Percentiles rank a stretch among this genome's conserved stretches.
phyloP scores from a whole-genome alignment of 495 filamentous ascomycete species.

The Penicillium soppii region DNA sequence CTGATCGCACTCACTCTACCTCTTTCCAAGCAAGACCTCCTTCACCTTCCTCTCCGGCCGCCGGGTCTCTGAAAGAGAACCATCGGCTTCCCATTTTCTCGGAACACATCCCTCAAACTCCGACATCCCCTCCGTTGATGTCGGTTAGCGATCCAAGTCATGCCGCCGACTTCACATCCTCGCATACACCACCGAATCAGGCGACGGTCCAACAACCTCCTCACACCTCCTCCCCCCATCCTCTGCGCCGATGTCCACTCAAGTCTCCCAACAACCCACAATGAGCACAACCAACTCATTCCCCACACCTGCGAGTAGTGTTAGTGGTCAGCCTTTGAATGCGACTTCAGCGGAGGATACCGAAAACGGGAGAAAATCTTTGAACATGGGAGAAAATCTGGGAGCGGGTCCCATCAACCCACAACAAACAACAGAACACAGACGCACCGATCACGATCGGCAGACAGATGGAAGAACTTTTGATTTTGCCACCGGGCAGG shows the following conservation, averaged over 20 bases:
- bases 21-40: slow-evolving; percentile 41
- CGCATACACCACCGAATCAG: slow-evolving; percentile 48
- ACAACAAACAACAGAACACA: slow-evolving; percentile 31
- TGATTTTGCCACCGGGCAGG: slow-evolving; percentile 26
- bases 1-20: slow-evolving; percentile 39
- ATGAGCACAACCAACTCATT: slow-evolving; percentile 45
- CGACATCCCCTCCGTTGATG: slow-evolving; percentile 54
- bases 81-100: slow-evolving; percentile 25
- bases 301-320: slow-evolving; percentile 48
- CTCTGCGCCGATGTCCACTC: slow-evolving; percentile 48
- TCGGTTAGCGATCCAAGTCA: slow-evolving; percentile 50
- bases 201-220: slow-evolving; percentile 41
- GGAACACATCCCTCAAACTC: slow-evolving; percentile 45
- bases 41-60: slow-evolving; percentile 46
- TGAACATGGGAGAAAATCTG: slow-evolving; percentile 17
- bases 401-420: slow-evolving; percentile 11
- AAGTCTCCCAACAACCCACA: slow-evolving; percentile 44
- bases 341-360: slow-evolving; percentile 32
- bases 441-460: slow-evolving; percentile 40
- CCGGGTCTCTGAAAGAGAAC: slow-evolving; percentile 40
- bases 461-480: too few relatives aligned
- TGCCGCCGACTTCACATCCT: slow-evolving; percentile 46
- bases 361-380: slow-evolving; percentile 32
- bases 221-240: slow-evolving; percentile 43
- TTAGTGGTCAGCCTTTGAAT: slow-evolving; percentile 35